These are phyloP conservation scores for Leccinum rimulosum DNA, from an alignment of 768 basidiomycete species.

Conservation along the genomic window DNA sequence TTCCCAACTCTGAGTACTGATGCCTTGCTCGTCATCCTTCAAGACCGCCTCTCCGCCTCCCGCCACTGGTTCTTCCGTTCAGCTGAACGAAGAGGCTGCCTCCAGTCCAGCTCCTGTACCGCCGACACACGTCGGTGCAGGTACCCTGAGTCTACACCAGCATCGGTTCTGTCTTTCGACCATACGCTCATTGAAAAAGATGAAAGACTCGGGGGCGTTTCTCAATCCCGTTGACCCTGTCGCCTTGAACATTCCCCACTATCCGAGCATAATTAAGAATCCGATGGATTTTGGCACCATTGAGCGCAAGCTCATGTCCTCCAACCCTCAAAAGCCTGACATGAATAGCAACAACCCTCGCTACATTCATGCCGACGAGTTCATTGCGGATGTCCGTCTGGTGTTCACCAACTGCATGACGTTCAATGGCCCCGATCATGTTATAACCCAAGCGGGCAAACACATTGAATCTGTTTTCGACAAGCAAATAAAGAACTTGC, in stretches of 20 bases:
- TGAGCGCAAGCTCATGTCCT: slow-evolving; percentile 80
- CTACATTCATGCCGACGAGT: slow-evolving; percentile 75
- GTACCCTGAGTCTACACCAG: slow-evolving; percentile 64
- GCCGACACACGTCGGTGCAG: slow-evolving; percentile 6
- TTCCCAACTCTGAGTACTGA: slow-evolving; percentile 54
- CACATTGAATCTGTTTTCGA: slow-evolving; percentile 83
- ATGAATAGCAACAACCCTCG: slow-evolving; percentile 68
- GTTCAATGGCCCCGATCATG: slow-evolving; percentile 93
- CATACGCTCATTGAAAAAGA: slow-evolving; percentile 79
- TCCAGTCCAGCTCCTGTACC: slow-evolving; percentile 16
- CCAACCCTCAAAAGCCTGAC: slow-evolving; percentile 78
- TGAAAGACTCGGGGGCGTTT: slow-evolving; percentile 82
- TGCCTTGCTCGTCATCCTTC: slow-evolving; percentile 25
- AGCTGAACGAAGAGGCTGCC: slow-evolving; percentile 27
- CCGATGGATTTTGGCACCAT: slow-evolving; percentile 96
- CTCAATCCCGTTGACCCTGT: slow-evolving; percentile 85
- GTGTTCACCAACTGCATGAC: slow-evolving; percentile 85
- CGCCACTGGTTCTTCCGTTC: slow-evolving; percentile 42
- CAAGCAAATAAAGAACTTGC: slow-evolving; percentile 83
- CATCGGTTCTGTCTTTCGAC: slow-evolving; percentile 77
- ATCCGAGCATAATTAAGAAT: slow-evolving; percentile 77
- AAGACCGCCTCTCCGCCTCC: slow-evolving; percentile 80
- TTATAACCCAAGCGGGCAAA: slow-evolving; percentile 74
- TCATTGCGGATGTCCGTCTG: slow-evolving; percentile 79
- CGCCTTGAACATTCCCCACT: slow-evolving; percentile 83